Evolutionary conservation across 352 stramenopile species (phyloP).

Genomic region (Globisporangium carolinianum): DNA sequence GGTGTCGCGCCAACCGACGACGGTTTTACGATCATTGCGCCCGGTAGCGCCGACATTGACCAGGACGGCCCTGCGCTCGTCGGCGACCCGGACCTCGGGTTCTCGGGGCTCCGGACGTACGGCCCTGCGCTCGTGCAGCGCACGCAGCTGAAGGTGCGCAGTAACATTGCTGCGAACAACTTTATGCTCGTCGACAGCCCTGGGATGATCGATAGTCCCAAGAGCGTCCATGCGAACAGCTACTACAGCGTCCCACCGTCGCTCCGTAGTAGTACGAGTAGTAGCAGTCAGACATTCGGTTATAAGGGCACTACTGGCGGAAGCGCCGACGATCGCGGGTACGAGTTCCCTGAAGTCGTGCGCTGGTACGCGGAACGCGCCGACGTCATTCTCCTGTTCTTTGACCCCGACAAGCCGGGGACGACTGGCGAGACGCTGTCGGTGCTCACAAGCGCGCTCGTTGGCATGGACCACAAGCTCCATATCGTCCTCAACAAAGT

Average conservation of each 20-base stretch:
- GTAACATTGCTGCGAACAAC: conserved; percentile 89
- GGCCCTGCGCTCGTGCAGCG: conserved; percentile 97
- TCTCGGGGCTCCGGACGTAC: conserved; percentile 93
- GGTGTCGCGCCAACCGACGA: conserved; percentile 99
- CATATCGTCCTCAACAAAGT: conserved; percentile 99
- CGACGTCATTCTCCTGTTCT: conserved; percentile 99
- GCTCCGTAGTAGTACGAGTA: conserved; percentile 17
- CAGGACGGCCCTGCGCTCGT: conserved; percentile 94
- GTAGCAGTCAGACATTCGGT: conserved; percentile 12
- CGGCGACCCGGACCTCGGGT: conserved; percentile 97
- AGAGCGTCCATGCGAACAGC: conserved; percentile 54
- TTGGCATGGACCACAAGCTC: conserved; percentile 99
- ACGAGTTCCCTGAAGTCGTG: conserved; percentile 97
- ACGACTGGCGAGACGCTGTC: conserved; percentile 99
- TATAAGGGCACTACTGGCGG: conserved; percentile 29
- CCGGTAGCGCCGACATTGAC: conserved; percentile 93
- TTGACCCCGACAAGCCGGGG: conserved; percentile 99
- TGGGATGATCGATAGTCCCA: conserved; percentile 99
- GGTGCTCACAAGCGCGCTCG: conserved; percentile 95
- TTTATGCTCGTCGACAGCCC: conserved; percentile 99
- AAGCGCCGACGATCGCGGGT: conserved; percentile 85
- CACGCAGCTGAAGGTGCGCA: conserved; percentile 96
- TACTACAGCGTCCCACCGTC: conserved; percentile 34
- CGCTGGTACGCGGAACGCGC: conserved; percentile 98
- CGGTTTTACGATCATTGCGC: conserved; percentile 98